A percentile compares a stretch with the other conserved stretches of the same genome.
Evolutionary conservation across 192 early-diverging fungal genomes (phyloP).

Genomic region (Spinellus fusiger): DNA sequence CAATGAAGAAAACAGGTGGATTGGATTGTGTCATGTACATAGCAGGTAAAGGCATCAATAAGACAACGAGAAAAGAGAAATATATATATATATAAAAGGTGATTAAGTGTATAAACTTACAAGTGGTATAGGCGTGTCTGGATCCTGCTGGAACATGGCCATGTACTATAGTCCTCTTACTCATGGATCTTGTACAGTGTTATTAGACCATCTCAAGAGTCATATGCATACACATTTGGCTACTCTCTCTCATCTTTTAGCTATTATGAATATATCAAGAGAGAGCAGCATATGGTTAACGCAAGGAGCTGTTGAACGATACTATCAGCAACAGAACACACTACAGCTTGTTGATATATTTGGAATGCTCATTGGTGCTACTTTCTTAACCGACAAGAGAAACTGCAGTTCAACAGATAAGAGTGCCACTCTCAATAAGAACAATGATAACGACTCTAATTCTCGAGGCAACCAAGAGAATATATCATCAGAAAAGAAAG

Average conservation of each 20-base stretch:
- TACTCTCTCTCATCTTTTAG: conserved; percentile 32
- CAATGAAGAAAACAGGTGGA: conserved; percentile 57
- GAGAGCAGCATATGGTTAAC: conserved; percentile 13
- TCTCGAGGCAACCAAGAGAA: neutral
- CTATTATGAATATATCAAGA: conserved; percentile 2
- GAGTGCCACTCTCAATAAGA: too few relatives aligned
- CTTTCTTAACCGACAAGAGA: conserved; percentile 37
- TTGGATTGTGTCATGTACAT: conserved; percentile 68
- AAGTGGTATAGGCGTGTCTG: conserved; percentile 42
- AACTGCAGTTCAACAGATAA: too few relatives aligned
- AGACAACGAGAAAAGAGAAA: conserved; percentile 18
- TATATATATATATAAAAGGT: conserved; percentile 1
- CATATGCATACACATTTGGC: conserved; percentile 41
- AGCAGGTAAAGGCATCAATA: conserved; percentile 56
- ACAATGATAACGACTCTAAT: neutral
- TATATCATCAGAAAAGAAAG: conserved; percentile 25
- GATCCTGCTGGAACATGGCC: conserved; percentile 55
- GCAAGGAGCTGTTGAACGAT: conserved; percentile 27
- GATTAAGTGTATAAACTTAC: conserved; percentile 13
- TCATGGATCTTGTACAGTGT: conserved; percentile 25
- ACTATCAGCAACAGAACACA: conserved; percentile 17
- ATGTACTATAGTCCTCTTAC: conserved; percentile 42
- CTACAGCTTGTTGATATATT: conserved; percentile 53
- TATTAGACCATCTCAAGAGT: conserved; percentile 30
- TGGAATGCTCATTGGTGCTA: conserved; percentile 42